Evolutionary conservation across 2,329 filamentous ascomycete genomes (phyloP).

Genomic region (Aquanectria penicillioides): DNA sequence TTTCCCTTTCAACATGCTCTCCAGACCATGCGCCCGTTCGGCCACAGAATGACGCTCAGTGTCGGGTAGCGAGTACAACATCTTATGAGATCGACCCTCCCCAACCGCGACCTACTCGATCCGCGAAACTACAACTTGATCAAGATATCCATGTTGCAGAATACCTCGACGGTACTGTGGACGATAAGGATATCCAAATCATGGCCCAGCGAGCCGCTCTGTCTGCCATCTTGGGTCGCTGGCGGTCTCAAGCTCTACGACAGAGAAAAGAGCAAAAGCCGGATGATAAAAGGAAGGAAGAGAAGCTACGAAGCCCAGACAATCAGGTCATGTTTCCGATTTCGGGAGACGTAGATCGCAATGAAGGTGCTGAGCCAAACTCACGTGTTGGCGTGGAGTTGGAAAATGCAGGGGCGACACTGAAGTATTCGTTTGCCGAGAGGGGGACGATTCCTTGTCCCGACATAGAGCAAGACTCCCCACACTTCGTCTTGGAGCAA

Average conservation of each 20-base stretch:
- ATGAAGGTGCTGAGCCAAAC: too few species aligned
- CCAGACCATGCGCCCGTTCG: constrained; percentile 35
- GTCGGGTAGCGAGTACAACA: constrained; percentile 10
- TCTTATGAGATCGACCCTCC: constrained; percentile 7
- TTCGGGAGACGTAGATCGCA: too few species aligned
- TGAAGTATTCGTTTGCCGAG: too few species aligned
- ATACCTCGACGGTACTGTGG: constrained; percentile 3
- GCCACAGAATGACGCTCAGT: constrained; percentile 20
- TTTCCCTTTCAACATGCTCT: constrained; percentile 36
- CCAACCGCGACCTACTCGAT: constrained; percentile 8
- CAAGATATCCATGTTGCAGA: too few species aligned
- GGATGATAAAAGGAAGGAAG: constrained; percentile 13
- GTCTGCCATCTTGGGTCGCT: constrained; percentile 36
- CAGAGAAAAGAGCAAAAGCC: constrained; percentile 23
- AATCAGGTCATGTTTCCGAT: too few species aligned
- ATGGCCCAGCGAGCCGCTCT: constrained; percentile 32
- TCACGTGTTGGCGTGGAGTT: too few species aligned
- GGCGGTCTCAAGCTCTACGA: constrained; percentile 35
- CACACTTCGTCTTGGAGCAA: too few species aligned
- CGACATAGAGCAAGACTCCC: too few species aligned
- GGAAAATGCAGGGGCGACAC: too few species aligned
- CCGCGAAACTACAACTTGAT: too few species aligned
- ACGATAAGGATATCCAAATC: constrained; percentile 26
- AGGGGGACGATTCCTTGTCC: too few species aligned
- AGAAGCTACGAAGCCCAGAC: too few species aligned